Evolutionary conservation across 345 rosid genomes (phyloP), one percentile per base, ranked within the genome.

Genomic region (Lepidium aucheri): DNA sequence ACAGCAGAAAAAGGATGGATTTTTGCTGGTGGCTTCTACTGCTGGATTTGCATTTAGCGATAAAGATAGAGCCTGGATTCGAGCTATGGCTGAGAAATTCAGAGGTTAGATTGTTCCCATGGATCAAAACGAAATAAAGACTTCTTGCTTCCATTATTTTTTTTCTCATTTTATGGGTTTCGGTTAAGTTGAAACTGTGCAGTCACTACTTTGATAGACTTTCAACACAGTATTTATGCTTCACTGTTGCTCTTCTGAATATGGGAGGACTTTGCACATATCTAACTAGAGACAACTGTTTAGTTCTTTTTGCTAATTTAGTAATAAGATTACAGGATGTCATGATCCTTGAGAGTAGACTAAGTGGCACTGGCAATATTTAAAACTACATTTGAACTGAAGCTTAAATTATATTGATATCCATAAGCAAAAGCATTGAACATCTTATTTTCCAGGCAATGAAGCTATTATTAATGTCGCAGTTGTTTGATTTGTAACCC

Each of bases 41-140:
- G 74, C 77, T 58, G 75, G 68, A 54, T 90, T 81, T 77, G 97
- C 91, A 5, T 90, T 86, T 72, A 76, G 72, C 22, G 83, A 93
- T 55, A 87, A 89, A 77, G 96, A 90, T 66, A 86, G 84, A 80
- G 88, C 90, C 65, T 89, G 98, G 97, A 87, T 83, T 73, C 75
- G 57, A 87, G 91, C 85, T 34, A 63, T 87, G 68, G 86, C 90
- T 32, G 79, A 82, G 74, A 90, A 86, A 80, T 81, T 87, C 63
- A 56, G 74, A 80, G 81, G 87, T 81, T 75, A 80, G 76, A 57
- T 45, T 60, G 26, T 60, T 53, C 6, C 7, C 42, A 51, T 70
- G 63, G 64, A 74, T 63, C 39, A 39, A 68, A 70, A 65, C 8
- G 60, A 52, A 67, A 63, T 53, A 20, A 47, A 3, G 1, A 9